These are phyloP conservation scores for Mallotus japonicus DNA, from an alignment of 441 rosid species.

Conservation along the genomic window DNA sequence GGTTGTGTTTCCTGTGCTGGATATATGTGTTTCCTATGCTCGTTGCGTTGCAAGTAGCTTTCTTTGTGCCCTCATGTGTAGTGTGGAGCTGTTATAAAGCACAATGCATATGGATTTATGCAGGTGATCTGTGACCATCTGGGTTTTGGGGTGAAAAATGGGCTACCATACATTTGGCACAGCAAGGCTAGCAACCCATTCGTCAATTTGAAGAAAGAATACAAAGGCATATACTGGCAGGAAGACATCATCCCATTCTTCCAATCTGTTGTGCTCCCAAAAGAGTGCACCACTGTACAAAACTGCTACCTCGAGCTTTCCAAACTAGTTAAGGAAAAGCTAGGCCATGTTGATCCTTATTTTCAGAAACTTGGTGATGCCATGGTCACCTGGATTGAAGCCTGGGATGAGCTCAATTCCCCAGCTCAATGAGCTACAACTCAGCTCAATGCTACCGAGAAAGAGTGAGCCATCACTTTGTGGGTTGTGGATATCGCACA, in stretches of 20 bases:
- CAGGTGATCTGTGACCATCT: constrained; percentile 42
- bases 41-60: no score
- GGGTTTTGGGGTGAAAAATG: constrained; percentile 34
- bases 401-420: constrained; percentile 41
- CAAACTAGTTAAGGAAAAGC: constrained; percentile 36
- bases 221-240: constrained; percentile 40
- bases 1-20: no score
- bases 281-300: constrained; percentile 35
- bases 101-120: neutral
- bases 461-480: neutral
- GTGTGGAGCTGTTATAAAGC: no score
- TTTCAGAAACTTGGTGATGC: constrained; percentile 36
- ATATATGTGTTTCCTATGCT: no score
- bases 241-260: constrained; percentile 41
- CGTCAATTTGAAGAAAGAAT: constrained; percentile 38
- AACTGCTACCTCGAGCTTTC: constrained; percentile 35
- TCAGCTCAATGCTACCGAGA: neutral
- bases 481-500: neutral
- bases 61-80: no score
- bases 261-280: constrained; percentile 29
- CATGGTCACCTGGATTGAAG: constrained; percentile 43
- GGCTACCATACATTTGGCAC: constrained; percentile 40
- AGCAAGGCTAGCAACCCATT: constrained; percentile 39
- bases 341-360: constrained; percentile 31
- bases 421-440: neutral